Base-by-base conservation (phyloP, 2,329 filamentous ascomycete species). In the Claviceps fusiformis region DNA sequence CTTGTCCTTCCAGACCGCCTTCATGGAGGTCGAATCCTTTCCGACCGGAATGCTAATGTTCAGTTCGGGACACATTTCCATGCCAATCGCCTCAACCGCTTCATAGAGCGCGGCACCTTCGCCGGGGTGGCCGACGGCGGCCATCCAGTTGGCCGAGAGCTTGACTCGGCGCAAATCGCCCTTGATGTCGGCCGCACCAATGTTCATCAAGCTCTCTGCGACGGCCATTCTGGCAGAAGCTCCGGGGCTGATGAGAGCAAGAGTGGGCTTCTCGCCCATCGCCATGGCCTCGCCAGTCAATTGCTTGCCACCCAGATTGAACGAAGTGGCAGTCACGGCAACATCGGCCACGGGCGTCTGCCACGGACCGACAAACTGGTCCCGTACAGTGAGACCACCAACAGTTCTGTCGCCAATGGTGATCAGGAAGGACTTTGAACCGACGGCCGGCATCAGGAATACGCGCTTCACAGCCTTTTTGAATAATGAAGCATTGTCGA, bases 21-120 rank as follows among this genome's bases (percentile, higher is more conserved):
- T 96, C 93, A 98, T 97, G 3, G 91, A 96, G 71, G 95, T 95
- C 0, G 92, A 97, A 69, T 98, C 93, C 72, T 98, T 97, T 55
- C 93, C 93, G 9, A 97, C 93, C 4, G 93, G 93, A 57, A 98
- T 97, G 56, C 87, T 89, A 58, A 98, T 83, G 39, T 88, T 89
- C n/a, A 97, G 78, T 62, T 87, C 78, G 2, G 90, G 90, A 70
- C 93, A 98, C 9, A 98, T 76, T 50, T 95, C 87, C 81, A 95
- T 86, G 51, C 91, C 91, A 56, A 96, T 90, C 10, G 92, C 90
- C 67, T 95, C 81, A 2, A 96, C 93, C 35, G 91, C 93, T 69
- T 96, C 89, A 65, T 95, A 97, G 37, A 97, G 78, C 17, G 86
- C 89, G 44, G 92, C 91, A 45, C 89, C 91, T 70, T 98, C 93